Percentiles rank a stretch among this genome's conserved stretches.
Conservation (phyloP, 768 basidiomycete species). For the Mycena kentingensis region DNA sequence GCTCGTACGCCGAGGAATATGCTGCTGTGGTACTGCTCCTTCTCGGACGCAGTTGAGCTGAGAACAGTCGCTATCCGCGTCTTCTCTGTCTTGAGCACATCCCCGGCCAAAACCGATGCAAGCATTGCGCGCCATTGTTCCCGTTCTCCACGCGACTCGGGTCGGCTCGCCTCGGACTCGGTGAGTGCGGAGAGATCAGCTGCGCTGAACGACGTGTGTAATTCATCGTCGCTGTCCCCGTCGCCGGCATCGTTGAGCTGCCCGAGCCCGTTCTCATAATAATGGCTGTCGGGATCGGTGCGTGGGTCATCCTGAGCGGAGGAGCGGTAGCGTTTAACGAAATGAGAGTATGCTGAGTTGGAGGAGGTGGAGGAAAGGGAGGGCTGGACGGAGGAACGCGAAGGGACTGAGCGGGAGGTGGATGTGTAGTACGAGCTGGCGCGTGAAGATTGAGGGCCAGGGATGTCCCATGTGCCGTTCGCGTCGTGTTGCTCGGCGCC, state of each 20-base stretch:
- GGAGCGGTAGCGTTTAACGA: conserved; percentile 76
- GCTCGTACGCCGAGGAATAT: conserved; percentile 93
- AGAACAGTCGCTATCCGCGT: conserved; percentile 84
- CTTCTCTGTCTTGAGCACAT: conserved; percentile 94
- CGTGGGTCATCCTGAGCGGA: conserved; percentile 67
- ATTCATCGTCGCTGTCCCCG: conserved; percentile 84
- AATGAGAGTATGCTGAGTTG: conserved; percentile 76
- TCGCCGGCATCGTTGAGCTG: conserved; percentile 66
- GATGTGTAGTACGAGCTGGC: conserved; percentile 37
- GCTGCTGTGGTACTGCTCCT: conserved; percentile 64
- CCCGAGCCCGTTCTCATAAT: conserved; percentile 70
- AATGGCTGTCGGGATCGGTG: conserved; percentile 82
- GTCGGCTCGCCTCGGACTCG: conserved; percentile 65
- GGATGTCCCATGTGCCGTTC: conserved; percentile 47
- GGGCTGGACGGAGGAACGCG: conserved; percentile 30
- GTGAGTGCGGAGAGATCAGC: conserved; percentile 50
- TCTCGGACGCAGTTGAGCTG: conserved; percentile 67
- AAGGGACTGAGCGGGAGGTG: conserved; percentile 31
- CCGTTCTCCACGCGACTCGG: conserved; percentile 70
- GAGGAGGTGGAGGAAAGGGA: conserved; percentile 30
- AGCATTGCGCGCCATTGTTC: conserved; percentile 97
- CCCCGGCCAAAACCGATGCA: conserved; percentile 88
- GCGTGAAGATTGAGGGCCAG: conserved; percentile 35
- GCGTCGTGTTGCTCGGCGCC: conserved; percentile 51
- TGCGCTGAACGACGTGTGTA: conserved; percentile 44